Evolutionary conservation across 1,284 basidiomycete genomes (phyloP).

Genomic region (Pseudozyma tsukubaensis): DNA sequence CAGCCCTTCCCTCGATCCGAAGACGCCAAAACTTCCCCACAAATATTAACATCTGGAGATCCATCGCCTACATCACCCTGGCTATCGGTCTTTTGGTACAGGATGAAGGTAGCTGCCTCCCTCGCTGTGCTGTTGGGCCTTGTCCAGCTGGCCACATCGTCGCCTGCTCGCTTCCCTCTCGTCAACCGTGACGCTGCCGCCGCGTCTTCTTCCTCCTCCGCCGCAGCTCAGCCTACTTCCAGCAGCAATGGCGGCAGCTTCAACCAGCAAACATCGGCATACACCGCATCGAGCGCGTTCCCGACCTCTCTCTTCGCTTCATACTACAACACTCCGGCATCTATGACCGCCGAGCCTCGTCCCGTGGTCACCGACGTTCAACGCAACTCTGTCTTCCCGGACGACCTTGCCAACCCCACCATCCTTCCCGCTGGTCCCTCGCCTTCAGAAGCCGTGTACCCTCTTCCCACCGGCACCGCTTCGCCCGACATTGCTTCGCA

Average conservation of each 20-base stretch:
- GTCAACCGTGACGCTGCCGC: conserved; percentile 15
- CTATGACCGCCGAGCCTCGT: conserved; percentile 52
- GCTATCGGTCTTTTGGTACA: conserved; percentile 15
- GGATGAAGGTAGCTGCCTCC: conserved; percentile 38
- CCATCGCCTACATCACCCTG: conserved; percentile 3
- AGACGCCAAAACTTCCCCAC: background rate
- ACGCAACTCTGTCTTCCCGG: conserved; percentile 57
- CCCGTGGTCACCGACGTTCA: conserved; percentile 58
- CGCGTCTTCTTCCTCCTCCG: background rate
- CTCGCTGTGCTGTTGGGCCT: conserved; percentile 24
- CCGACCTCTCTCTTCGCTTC: conserved; percentile 63
- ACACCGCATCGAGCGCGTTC: conserved; percentile 64
- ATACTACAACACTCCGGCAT: conserved; percentile 50
- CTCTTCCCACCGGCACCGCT: conserved; percentile 63
- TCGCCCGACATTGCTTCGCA: conserved; percentile 69
- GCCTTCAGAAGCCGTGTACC: conserved; percentile 52
- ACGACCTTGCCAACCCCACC: conserved; percentile 76
- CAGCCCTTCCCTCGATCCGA: conserved; percentile 4
- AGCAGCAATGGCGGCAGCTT: conserved; percentile 3
- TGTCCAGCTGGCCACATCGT: conserved; percentile 22
- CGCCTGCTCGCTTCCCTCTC: conserved; percentile 18
- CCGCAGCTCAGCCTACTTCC: background rate
- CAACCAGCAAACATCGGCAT: conserved; percentile 32
- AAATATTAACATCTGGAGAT: background rate
- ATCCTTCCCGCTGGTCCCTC: conserved; percentile 75